phyloP scores from a whole-genome alignment of 176 grass and related monocot genomes.

The Ananas comosus region DNA sequence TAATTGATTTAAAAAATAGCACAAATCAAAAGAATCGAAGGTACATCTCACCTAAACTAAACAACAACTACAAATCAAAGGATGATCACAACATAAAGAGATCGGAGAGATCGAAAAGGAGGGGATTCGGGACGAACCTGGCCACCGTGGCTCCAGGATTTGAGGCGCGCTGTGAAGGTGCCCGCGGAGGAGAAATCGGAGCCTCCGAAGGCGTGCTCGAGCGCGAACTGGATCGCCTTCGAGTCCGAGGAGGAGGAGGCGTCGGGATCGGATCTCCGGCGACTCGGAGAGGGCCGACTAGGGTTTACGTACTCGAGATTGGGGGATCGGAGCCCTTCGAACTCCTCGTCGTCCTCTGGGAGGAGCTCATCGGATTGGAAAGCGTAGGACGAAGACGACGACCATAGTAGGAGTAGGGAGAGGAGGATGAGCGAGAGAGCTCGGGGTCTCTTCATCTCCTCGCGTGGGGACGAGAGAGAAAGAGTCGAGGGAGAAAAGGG shows the following conservation, averaged over 20 bases:
- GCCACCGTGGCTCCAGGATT: conserved; percentile 62
- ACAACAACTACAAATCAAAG: conserved; percentile 7
- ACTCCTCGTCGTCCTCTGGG: conserved; percentile 68
- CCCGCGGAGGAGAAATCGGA: conserved; percentile 55
- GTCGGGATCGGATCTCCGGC: conserved; percentile 42
- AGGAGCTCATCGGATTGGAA: conserved; percentile 85
- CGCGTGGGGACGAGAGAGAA: not conserved
- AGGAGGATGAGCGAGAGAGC: conserved; percentile 6
- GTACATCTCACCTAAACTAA: not conserved
- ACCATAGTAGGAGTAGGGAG: conserved; percentile 10
- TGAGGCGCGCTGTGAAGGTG: conserved; percentile 83
- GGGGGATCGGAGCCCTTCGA: conserved; percentile 41
- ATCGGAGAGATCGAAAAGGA: not conserved
- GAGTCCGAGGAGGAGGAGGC: conserved; percentile 31
- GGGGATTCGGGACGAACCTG: conserved; percentile 31
- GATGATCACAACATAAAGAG: not conserved
- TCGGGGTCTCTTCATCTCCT: conserved; percentile 7
- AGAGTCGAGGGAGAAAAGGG: not conserved
- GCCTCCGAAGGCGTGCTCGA: conserved; percentile 67
- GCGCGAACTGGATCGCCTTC: conserved; percentile 63
- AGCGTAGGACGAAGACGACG: conserved; percentile 6
- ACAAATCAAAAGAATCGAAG: too few relatives aligned
- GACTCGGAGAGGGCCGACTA: conserved; percentile 18
- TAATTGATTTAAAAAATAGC: too few relatives aligned
- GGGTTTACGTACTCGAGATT: conserved; percentile 1